A percentile compares a stretch with the other conserved stretches of the same genome.
Evolutionary conservation across 2,329 filamentous ascomycete genomes (phyloP).

Genomic region (Hypomyces perniciosus): DNA sequence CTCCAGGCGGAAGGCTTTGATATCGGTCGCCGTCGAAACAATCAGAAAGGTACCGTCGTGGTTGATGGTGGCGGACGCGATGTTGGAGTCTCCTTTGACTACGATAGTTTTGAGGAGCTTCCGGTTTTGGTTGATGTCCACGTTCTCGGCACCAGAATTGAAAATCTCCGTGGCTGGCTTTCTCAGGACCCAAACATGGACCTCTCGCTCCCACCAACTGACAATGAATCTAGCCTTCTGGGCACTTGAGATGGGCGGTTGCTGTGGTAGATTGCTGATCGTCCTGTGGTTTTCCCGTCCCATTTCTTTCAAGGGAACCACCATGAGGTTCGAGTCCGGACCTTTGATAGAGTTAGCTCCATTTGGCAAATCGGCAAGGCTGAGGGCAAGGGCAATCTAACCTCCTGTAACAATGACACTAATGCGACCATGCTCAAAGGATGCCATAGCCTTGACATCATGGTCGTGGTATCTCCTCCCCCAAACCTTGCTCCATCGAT

Average conservation of each 20-base stretch:
- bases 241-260: conserved; percentile 66
- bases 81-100: conserved; percentile 71
- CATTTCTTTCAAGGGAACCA: conserved; percentile 68
- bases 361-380: background rate
- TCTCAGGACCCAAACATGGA: conserved; percentile 69
- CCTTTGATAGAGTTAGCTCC: conserved; percentile 42
- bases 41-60: conserved; percentile 65
- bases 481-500: conserved; percentile 78
- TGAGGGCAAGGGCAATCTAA: conserved; percentile 33
- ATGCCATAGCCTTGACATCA: conserved; percentile 90
- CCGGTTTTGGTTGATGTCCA: conserved; percentile 46
- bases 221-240: conserved; percentile 68
- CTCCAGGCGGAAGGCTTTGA: conserved; percentile 71
- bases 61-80: conserved; percentile 68
- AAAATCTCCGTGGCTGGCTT: conserved; percentile 42
- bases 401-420: conserved; percentile 91
- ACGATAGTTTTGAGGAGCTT: conserved; percentile 66
- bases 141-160: conserved; percentile 32
- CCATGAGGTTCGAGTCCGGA: conserved; percentile 75
- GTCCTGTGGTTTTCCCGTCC: conserved; percentile 77
- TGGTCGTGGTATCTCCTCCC: conserved; percentile 85
- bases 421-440: conserved; percentile 76
- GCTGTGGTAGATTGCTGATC: conserved; percentile 78
- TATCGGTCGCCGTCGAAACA: conserved; percentile 66
- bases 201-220: conserved; percentile 87